Evolutionary conservation across 331 rosid species (phyloP).

Genomic region (Ulmus americana): DNA sequence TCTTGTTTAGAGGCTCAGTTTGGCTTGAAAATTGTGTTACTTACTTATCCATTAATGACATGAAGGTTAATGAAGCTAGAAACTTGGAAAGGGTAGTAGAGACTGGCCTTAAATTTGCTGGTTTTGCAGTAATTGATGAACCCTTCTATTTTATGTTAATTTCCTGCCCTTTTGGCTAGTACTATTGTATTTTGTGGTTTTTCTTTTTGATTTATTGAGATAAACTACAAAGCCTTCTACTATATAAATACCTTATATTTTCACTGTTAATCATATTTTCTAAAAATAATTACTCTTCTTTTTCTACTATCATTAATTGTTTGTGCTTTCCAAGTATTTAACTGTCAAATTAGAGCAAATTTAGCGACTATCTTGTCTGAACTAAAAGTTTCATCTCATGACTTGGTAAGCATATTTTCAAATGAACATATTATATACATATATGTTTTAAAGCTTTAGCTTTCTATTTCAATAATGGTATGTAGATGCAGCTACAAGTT

Average conservation of each 20-base stretch:
- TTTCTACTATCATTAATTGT: slow-evolving; percentile 21
- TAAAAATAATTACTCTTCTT: background rate
- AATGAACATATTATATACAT: background rate
- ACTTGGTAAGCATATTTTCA: slow-evolving; percentile 52
- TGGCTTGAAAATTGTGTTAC: slow-evolving; percentile 9
- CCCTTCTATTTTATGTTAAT: slow-evolving; percentile 1
- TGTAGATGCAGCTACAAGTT: too few species aligned
- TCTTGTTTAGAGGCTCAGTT: background rate
- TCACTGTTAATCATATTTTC: too few species aligned
- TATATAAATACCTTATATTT: background rate
- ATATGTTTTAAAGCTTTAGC: background rate
- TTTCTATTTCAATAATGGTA: too few species aligned
- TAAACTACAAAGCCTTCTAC: background rate
- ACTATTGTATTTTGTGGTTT: background rate
- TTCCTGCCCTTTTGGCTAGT: background rate
- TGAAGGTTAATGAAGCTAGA: slow-evolving; percentile 99
- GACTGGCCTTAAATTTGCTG: slow-evolving; percentile 77
- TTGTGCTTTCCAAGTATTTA: slow-evolving; percentile 59
- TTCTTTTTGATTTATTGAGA: background rate
- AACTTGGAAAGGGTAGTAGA: slow-evolving; percentile 89
- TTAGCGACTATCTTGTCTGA: slow-evolving; percentile 72
- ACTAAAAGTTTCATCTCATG: slow-evolving; percentile 84
- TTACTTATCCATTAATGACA: slow-evolving; percentile 24
- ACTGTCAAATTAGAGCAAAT: slow-evolving; percentile 90
- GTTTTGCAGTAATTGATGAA: slow-evolving; percentile 71